phyloP scores from a whole-genome alignment of 352 stramenopile genomes.

The Pythium angustatum region DNA sequence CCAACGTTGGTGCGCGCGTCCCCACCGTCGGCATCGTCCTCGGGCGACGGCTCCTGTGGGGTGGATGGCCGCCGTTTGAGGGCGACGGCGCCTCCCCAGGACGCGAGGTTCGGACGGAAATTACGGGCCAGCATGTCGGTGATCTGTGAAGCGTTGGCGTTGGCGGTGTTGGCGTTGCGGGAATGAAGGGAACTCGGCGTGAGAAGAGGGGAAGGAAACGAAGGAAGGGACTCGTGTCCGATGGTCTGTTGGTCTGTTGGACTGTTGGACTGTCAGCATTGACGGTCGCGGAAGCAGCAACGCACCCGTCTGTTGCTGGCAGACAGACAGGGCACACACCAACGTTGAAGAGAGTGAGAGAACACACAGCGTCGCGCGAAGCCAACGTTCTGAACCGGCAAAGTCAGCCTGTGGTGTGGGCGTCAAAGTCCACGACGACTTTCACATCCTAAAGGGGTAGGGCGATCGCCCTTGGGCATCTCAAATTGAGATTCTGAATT shows the following conservation, averaged over 20 bases:
- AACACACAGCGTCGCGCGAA: not conserved
- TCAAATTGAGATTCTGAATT: no score
- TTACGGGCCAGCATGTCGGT: constrained; percentile 22
- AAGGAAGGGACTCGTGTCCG: not conserved
- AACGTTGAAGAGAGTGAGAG: constrained; percentile 14
- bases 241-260: not conserved
- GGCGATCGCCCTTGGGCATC: no score
- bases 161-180: constrained; percentile 3
- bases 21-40: constrained; percentile 23
- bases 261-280: not conserved
- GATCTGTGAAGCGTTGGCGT: not conserved
- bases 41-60: constrained; percentile 11
- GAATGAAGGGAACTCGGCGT: not conserved
- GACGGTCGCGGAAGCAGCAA: constrained; percentile 11
- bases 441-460: not conserved
- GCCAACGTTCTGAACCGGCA: constrained; percentile 13
- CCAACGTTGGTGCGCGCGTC: no score
- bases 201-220: not conserved
- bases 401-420: not conserved
- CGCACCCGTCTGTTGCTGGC: not conserved
- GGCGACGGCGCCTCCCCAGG: constrained; percentile 23
- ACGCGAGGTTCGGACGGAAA: constrained; percentile 29
- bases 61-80: constrained; percentile 10
- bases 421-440: not conserved
- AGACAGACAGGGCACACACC: constrained; percentile 2